These are phyloP conservation scores for Umbellularia californica DNA, from an alignment of 164 flowering plant species.

Conservation along the genomic window DNA sequence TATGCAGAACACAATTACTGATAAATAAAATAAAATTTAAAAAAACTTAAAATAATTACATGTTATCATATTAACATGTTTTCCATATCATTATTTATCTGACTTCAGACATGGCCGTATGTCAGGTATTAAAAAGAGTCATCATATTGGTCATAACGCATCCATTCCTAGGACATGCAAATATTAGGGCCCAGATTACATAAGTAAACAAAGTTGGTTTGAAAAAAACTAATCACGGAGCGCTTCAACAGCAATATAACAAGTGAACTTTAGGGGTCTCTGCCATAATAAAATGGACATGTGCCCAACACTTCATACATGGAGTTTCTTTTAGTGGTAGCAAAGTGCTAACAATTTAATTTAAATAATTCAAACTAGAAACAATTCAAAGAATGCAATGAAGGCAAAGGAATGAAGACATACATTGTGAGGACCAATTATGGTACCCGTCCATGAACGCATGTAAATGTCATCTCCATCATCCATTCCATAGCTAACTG, in stretches of 20 bases:
- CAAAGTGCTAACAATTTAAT: no score
- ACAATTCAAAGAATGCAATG: neutral
- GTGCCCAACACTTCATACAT: no score
- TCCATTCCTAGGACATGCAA: no score
- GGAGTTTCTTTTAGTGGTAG: no score
- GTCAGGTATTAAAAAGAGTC: no score
- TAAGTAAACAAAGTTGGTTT: neutral
- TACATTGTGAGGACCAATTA: conserved; percentile 89
- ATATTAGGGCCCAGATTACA: neutral
- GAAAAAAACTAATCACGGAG: neutral
- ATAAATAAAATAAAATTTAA: no score
- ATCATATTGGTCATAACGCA: no score
- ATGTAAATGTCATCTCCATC: conserved; percentile 89
- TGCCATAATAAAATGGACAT: neutral
- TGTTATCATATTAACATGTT: no score
- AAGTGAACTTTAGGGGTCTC: neutral
- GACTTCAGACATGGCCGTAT: no score
- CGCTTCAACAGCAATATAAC: neutral
- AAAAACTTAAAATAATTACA: no score
- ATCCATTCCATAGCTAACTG: conserved; percentile 93
- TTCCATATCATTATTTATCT: neutral
- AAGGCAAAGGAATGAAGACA: conserved; percentile 6
- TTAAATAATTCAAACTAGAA: no score
- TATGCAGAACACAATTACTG: no score
- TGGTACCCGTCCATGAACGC: conserved; percentile 92